Percentiles rank a stretch among this genome's conserved stretches.
Conservation (phyloP, 139 green algal species). For the Trebouxia sp. region DNA sequence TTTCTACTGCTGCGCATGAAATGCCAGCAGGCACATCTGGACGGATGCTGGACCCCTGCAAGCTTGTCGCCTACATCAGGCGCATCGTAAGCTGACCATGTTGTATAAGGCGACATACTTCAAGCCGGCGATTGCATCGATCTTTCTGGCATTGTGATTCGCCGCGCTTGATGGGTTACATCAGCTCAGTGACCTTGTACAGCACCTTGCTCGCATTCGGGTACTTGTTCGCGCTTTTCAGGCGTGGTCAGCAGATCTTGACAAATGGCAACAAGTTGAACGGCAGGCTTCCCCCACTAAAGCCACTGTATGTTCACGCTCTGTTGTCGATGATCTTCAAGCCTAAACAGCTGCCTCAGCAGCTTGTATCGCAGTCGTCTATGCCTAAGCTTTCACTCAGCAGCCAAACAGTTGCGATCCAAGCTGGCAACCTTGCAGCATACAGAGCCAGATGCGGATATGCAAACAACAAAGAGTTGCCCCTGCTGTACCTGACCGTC, state of each 20-base stretch:
- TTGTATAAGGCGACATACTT: too few species aligned
- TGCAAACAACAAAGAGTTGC: neutral
- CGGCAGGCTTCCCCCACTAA: neutral
- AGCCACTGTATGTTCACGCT: constrained; percentile 12
- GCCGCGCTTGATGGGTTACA: constrained; percentile 12
- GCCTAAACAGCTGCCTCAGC: neutral
- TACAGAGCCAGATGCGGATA: neutral
- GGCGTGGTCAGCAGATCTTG: neutral
- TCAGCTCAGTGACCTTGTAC: neutral
- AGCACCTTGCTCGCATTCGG: neutral
- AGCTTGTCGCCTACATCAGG: too few species aligned
- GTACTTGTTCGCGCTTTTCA: neutral
- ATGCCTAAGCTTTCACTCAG: neutral
- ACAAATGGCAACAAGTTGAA: neutral
- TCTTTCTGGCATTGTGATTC: too few species aligned
- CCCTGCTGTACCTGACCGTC: constrained; percentile 14
- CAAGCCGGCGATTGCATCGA: too few species aligned
- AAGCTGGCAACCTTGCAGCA: neutral
- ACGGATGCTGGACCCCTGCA: too few species aligned
- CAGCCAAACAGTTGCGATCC: neutral
- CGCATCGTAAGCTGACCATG: too few species aligned
- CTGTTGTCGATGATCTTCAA: constrained; percentile 7
- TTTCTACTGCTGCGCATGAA: too few species aligned
- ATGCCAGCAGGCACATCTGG: too few species aligned
- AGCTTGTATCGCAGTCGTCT: neutral